phyloP scores from a whole-genome alignment of 495 filamentous ascomycete species.

The Aspergillus nidulans region DNA sequence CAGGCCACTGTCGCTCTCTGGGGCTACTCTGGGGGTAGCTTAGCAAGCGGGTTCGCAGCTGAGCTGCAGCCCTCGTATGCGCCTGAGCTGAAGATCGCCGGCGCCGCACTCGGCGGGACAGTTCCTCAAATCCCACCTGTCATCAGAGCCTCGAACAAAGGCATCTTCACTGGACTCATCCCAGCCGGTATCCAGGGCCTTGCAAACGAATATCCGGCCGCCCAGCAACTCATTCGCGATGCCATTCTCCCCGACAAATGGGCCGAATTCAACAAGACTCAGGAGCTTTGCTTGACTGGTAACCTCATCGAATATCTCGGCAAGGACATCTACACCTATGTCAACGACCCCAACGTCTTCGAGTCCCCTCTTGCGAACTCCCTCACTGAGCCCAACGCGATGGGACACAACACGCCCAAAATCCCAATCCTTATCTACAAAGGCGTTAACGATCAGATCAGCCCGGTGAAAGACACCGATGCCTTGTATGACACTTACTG shows the following conservation, averaged over 20 bases:
- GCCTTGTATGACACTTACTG: constrained; percentile 39
- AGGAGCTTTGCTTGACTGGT: constrained; percentile 14
- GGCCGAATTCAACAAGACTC: constrained; percentile 17
- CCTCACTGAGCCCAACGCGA: constrained; percentile 16
- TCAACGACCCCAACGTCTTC: constrained; percentile 14
- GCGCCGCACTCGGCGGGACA: constrained; percentile 44
- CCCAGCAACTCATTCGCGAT: constrained; percentile 7
- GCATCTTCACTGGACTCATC: constrained; percentile 16
- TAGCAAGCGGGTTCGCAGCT: constrained; percentile 45
- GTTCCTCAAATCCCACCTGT: constrained; percentile 22
- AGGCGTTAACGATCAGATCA: constrained; percentile 42
- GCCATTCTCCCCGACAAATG: constrained; percentile 11
- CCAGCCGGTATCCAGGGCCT: constrained; percentile 20
- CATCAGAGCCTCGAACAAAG: constrained; percentile 18
- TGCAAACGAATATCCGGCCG: constrained; percentile 20
- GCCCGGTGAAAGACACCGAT: constrained; percentile 37
- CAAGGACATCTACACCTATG: constrained; percentile 17
- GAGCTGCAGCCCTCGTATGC: constrained; percentile 47
- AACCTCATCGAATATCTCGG: constrained; percentile 15
- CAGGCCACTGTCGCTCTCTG: constrained; percentile 34
- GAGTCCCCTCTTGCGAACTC: not conserved
- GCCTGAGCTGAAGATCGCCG: constrained; percentile 43
- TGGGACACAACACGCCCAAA: constrained; percentile 27
- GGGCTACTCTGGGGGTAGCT: constrained; percentile 51
- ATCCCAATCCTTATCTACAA: constrained; percentile 50